Percentiles rank a stretch among this genome's conserved stretches.
These are phyloP conservation scores for Populus ilicifolia DNA, from an alignment of 345 rosid species.

Conservation along the genomic window DNA sequence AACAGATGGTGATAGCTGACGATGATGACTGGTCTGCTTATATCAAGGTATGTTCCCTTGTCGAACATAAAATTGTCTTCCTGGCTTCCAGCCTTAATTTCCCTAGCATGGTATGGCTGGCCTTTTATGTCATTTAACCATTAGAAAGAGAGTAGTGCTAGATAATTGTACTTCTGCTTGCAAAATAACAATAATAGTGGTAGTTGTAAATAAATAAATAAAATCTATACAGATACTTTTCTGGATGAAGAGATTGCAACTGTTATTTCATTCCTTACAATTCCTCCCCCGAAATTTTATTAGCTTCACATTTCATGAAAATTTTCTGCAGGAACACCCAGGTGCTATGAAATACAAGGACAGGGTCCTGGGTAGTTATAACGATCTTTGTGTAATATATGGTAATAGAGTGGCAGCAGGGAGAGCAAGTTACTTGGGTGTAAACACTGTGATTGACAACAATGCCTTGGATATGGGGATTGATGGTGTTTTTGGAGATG, in stretches of 20 bases:
- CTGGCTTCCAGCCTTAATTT: background rate
- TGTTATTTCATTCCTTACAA: background rate
- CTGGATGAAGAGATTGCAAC: no score
- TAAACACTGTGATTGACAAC: conserved; percentile 17
- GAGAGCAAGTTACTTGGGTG: conserved; percentile 15
- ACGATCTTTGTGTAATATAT: conserved; percentile 23
- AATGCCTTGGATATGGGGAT: conserved; percentile 12
- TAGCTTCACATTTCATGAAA: background rate
- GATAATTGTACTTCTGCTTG: background rate
- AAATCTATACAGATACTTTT: no score
- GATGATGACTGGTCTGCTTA: conserved; percentile 18
- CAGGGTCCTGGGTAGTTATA: conserved; percentile 18
- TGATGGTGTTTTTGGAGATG: conserved; percentile 21
- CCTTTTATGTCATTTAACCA: background rate
- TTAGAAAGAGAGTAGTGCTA: no score
- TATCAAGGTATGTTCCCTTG: conserved; percentile 25
- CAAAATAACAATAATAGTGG: no score
- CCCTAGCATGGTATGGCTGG: background rate
- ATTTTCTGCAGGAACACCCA: conserved; percentile 21
- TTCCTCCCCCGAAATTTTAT: background rate
- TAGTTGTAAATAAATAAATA: no score
- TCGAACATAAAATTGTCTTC: background rate
- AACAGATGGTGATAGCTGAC: conserved; percentile 9
- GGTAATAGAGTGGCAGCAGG: background rate
- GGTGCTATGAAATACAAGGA: conserved; percentile 20